These are phyloP conservation scores for Hyphodiscus hymeniophilus DNA, from an alignment of 495 filamentous ascomycete species.

Conservation along the genomic window DNA sequence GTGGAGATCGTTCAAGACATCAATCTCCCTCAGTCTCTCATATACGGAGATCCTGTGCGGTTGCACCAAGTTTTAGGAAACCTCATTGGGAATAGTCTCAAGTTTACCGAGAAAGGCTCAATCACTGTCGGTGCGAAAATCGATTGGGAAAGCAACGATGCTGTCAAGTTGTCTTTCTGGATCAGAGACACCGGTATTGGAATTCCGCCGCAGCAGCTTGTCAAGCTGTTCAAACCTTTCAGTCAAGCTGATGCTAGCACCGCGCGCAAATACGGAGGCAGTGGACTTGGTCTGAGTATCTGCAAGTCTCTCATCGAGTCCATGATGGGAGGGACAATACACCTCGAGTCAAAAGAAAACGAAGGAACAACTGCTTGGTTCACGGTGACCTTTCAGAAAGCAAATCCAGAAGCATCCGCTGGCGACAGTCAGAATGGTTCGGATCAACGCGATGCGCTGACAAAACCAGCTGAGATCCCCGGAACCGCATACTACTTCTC, in stretches of 20 bases:
- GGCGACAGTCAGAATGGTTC: conserved; percentile 35
- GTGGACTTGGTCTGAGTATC: conserved; percentile 82
- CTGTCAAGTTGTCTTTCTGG: conserved; percentile 68
- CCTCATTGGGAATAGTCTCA: conserved; percentile 85
- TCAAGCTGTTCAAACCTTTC: conserved; percentile 83
- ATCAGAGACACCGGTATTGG: conserved; percentile 90
- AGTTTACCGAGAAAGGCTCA: conserved; percentile 81
- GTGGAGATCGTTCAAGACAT: conserved; percentile 63
- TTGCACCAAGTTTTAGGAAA: conserved; percentile 92
- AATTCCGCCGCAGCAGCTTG: conserved; percentile 70
- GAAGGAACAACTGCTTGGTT: conserved; percentile 82
- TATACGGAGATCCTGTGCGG: conserved; percentile 82
- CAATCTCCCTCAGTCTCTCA: conserved; percentile 67
- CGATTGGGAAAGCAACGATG: conserved; percentile 59
- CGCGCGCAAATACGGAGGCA: conserved; percentile 81
- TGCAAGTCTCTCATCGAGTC: conserved; percentile 93
- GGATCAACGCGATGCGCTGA: conserved; percentile 5
- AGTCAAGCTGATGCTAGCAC: conserved; percentile 85
- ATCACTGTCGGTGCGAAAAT: conserved; percentile 70
- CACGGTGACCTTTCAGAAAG: conserved; percentile 74
- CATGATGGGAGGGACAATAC: conserved; percentile 77
- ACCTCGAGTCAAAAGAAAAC: conserved; percentile 67
- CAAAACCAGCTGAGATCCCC: conserved; percentile 10
- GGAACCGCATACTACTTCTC: conserved; percentile 46
- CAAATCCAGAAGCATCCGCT: conserved; percentile 37